Conservation (phyloP, 805 yeast genomes). For the Ogataea ramenticola region DNA sequence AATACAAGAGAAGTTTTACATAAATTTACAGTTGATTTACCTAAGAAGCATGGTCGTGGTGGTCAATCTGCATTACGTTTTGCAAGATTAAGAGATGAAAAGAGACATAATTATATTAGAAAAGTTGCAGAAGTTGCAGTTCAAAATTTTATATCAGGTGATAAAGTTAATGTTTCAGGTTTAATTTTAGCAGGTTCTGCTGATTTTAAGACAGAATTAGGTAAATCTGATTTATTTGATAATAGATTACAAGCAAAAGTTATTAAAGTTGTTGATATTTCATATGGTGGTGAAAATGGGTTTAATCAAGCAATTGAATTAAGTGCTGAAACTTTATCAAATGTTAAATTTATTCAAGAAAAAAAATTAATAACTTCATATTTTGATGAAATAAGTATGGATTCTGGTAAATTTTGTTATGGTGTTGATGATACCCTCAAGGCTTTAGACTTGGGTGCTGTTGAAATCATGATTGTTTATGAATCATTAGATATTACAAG, state of each 20-base stretch:
- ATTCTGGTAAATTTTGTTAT: conserved; percentile 95
- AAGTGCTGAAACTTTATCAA: conserved; percentile 93
- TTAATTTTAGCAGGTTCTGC: conserved; percentile 98
- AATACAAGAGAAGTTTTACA: conserved; percentile 94
- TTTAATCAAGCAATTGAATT: conserved; percentile 98
- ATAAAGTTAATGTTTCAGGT: conserved; percentile 91
- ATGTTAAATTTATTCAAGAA: conserved; percentile 96
- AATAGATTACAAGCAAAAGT: conserved; percentile 80
- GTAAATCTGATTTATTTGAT: conserved; percentile 91
- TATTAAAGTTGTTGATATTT: conserved; percentile 89
- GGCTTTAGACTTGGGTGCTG: conserved; percentile 94
- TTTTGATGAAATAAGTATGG: conserved; percentile 97
- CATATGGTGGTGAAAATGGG: conserved; percentile 99
- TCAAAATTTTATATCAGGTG: conserved; percentile 91
- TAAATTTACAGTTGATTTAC: conserved; percentile 94
- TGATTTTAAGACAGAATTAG: conserved; percentile 93
- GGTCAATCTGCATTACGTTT: conserved; percentile 99
- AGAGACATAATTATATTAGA: conserved; percentile 97
- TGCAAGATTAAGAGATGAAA: conserved; percentile 97
- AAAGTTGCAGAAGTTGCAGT: conserved; percentile 98
- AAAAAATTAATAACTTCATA: conserved; percentile 88
- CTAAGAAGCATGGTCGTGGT: conserved; percentile 99
- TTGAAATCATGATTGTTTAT: conserved; percentile 86
- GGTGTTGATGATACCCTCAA: conserved; percentile 95
- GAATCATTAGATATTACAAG: conserved; percentile 86